Conservation (phyloP, 2,329 filamentous ascomycete genomes). For the Ophiocordyceps robertsii region DNA sequence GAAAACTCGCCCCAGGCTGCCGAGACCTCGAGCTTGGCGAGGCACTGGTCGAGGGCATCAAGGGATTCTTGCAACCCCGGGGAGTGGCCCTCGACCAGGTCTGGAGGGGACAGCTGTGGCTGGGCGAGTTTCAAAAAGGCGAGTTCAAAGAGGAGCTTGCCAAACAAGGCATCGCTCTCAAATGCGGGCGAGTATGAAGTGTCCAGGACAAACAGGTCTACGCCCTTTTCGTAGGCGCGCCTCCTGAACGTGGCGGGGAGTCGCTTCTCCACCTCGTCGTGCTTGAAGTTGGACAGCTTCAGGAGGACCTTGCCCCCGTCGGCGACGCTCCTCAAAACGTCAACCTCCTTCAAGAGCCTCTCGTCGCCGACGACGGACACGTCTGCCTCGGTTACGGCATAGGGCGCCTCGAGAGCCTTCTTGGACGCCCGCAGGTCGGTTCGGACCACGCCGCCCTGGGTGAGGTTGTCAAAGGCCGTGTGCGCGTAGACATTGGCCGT, state of each 20-base stretch:
- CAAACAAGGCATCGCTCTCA: slow-evolving; percentile 49
- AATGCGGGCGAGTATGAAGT: slow-evolving; percentile 52
- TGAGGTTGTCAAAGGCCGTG: slow-evolving; percentile 52
- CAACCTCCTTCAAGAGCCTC: slow-evolving; percentile 65
- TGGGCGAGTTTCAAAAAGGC: slow-evolving; percentile 71
- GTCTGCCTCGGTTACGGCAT: slow-evolving; percentile 67
- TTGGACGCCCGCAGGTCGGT: slow-evolving; percentile 76
- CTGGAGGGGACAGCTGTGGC: slow-evolving; percentile 47
- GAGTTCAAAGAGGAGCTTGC: slow-evolving; percentile 60
- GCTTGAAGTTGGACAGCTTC: slow-evolving; percentile 65
- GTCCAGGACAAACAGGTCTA: slow-evolving; percentile 67
- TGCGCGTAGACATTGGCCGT: slow-evolving; percentile 47
- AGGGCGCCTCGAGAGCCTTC: slow-evolving; percentile 74
- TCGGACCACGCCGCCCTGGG: slow-evolving; percentile 64
- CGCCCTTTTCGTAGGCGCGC: slow-evolving; percentile 52
- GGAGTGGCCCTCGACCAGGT: slow-evolving; percentile 39
- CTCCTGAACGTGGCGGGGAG: slow-evolving; percentile 59
- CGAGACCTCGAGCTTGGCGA: slow-evolving; percentile 64
- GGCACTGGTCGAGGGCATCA: slow-evolving; percentile 53
- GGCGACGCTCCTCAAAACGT: slow-evolving; percentile 59
- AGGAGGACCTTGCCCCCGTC: slow-evolving; percentile 59
- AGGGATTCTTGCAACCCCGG: slow-evolving; percentile 40
- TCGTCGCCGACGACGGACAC: slow-evolving; percentile 67
- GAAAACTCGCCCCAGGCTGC: slow-evolving; percentile 62
- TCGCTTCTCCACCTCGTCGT: slow-evolving; percentile 82